Base-by-base conservation (phyloP, 352 stramenopile species). In the Globisporangium heterothallicum region DNA sequence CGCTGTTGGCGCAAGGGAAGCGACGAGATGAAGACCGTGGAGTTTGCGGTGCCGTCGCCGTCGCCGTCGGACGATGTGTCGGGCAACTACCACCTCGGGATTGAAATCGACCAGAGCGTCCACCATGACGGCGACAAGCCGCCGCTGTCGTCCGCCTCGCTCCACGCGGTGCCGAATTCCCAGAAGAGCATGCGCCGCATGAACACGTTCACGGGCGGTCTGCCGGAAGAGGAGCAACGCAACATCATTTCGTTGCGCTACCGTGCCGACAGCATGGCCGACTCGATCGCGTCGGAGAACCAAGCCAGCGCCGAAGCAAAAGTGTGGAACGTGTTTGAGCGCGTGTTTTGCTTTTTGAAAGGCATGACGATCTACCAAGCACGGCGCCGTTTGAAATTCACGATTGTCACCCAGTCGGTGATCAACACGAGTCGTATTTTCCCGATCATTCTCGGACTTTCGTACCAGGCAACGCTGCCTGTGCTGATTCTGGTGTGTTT, bases 171-270 rank as follows among this genome's bases (percentile, higher is more conserved):
- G 22, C 49, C 36, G 34, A 70, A 30, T 19, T 56, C 56, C 26
- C 56, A 62, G 32, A 79, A 79, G 42, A 68, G 52, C 36, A 53
- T 89, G 52, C 76, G 81, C 6, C 74, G 78, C 50, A 68, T 69
- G 42, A 84, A 88, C 59, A 87, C 78, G 58, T 88, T 92, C 63
- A 86, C 76, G 13, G 69, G 59, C 55, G 47, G 62, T 16, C 84
- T 73, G 16, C 53, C 53, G 4, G 78, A 90, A 32, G 78, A 91
- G 26, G 82, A 93, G 56, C 78, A 88, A 58, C 80, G 79, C 58
- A 91, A 93, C 53, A 93, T 88, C 49, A 91, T 93, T 42, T 93
- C 82, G 42, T 66, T 93, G 42, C 82, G 82, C 29, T 93, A 91
- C 59, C 82, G 82, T 10, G 82, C 82, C 30, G 82, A 93, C 53